A percentile compares a stretch with the other conserved stretches of the same genome.
Conservation (phyloP, 2,329 filamentous ascomycete species). For the Microdochium bolleyi region DNA sequence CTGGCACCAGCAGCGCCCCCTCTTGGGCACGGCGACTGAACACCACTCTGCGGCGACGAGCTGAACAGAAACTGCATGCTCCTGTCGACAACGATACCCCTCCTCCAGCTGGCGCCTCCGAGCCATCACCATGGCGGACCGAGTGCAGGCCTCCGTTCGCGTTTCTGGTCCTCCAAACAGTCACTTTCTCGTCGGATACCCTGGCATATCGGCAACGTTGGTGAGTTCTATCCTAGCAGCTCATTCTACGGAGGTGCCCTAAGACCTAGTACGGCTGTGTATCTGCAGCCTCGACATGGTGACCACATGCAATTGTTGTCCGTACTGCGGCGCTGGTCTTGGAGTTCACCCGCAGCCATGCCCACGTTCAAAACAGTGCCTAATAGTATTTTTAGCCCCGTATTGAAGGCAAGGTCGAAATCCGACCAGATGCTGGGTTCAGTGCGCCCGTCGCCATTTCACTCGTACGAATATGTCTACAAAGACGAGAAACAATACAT, state of each 20-base stretch:
- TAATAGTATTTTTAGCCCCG: slow-evolving; percentile 55
- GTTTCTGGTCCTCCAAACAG: slow-evolving; percentile 96
- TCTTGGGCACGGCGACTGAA: not conserved
- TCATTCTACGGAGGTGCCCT: too few relatives aligned
- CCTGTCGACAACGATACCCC: not conserved
- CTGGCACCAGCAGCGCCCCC: not conserved
- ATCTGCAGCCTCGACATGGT: not conserved
- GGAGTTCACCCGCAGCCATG: not conserved
- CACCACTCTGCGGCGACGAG: not conserved
- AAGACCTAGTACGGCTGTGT: slow-evolving; percentile 1
- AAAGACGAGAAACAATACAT: slow-evolving; percentile 92
- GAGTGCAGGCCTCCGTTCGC: slow-evolving; percentile 65
- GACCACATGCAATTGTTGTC: slow-evolving; percentile 3
- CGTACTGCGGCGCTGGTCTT: slow-evolving; percentile 3
- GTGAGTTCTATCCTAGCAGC: slow-evolving; percentile 45
- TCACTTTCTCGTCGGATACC: slow-evolving; percentile 93
- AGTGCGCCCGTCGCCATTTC: slow-evolving; percentile 87
- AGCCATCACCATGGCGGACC: slow-evolving; percentile 38
- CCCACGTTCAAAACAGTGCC: not conserved
- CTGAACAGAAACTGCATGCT: not conserved
- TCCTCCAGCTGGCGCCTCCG: slow-evolving; percentile 3
- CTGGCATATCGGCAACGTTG: slow-evolving; percentile 93
- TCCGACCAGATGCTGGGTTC: slow-evolving; percentile 76
- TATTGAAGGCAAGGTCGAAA: slow-evolving; percentile 96
- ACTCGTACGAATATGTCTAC: slow-evolving; percentile 87